Percentiles rank a stretch among this genome's conserved stretches.
phyloP scores from a whole-genome alignment of 345 rosid genomes.

The Aurinia saxatilis region DNA sequence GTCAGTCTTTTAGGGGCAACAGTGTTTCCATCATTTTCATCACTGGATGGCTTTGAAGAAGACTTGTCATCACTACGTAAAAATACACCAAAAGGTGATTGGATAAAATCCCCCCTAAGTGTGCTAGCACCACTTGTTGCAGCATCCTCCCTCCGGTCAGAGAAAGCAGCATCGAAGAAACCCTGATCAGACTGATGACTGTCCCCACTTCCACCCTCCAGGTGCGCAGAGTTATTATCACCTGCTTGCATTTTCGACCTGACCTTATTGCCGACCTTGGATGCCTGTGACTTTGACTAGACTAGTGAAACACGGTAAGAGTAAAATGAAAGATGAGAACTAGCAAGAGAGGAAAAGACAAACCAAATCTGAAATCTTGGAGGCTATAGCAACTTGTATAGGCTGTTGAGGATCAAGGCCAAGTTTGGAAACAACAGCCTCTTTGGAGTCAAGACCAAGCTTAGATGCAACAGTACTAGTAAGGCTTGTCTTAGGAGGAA shows the following conservation, averaged over 20 bases:
- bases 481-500: constrained; percentile 33
- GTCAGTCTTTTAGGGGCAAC: constrained; percentile 56
- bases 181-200: constrained; percentile 68
- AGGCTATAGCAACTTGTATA: constrained; percentile 73
- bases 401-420: constrained; percentile 95
- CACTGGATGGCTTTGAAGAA: constrained; percentile 36
- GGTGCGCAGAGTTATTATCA: constrained; percentile 41
- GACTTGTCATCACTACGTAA: constrained; percentile 46
- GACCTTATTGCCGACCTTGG: constrained; percentile 76
- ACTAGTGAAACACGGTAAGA: constrained; percentile 26
- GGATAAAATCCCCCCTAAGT: constrained; percentile 61
- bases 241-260: constrained; percentile 62
- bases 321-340: not conserved
- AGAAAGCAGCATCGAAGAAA: constrained; percentile 44
- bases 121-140: constrained; percentile 69
- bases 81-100: constrained; percentile 51
- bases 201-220: constrained; percentile 74
- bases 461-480: constrained; percentile 24
- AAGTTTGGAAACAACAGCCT: constrained; percentile 34
- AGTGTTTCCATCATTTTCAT: constrained; percentile 67
- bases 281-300: constrained; percentile 48
- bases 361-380: constrained; percentile 85
- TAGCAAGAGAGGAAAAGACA: constrained; percentile 17
- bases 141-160: constrained; percentile 71
- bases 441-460: constrained; percentile 75